Base-by-base conservation (phyloP, 1,284 basidiomycete genomes). In the Cutaneotrichosporon daszewskae region DNA sequence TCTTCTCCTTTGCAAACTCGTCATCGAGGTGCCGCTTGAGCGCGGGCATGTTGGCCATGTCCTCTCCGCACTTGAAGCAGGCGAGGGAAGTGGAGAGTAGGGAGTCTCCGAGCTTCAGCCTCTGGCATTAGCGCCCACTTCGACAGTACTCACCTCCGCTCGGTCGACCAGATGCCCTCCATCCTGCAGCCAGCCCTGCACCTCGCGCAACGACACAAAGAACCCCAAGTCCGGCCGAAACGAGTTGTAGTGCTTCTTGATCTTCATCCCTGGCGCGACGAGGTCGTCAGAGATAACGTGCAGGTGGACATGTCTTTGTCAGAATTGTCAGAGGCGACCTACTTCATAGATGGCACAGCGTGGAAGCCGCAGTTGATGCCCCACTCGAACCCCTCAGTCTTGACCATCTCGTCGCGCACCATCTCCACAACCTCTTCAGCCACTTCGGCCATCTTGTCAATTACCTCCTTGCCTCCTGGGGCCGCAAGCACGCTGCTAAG, bases 181-280 rank as follows among this genome's bases (percentile, higher is more conserved):
- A 41, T 17, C 22, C 5, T 39, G 33, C 6, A 89, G 81, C 83
- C 85, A 88, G 0, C 75, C 73, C 31, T 85, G 69, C 4, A 95
- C 83, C 5, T 87, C 80, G 26, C 79, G 75, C 4, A 95, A 72
- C 42, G 82, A 78, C 0, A 97, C 60, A 67, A 95, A 96, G 72
- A 91, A 96, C 0, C 88, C 91, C 12, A 79, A 74, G 23, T 78
- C 78, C 0, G 92, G 94, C 57, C 87, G 82, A 72, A 97, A 98
- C 3, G 88, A 89, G 64, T 94, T 90, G 73, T 90, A 90, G 59
- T 97, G 91, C 60, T 87, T 91, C 76, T 95, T 96, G 51, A 78
- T 79, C 70, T 94, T 97, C 71, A 97, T 72, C 27, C 74, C 71
- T 3, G 79, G 75, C 0, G 85, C 84, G 38, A 80, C 76, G 16